Base-by-base conservation (phyloP, 805 yeast genomes). In the Saturnispora dispora region DNA sequence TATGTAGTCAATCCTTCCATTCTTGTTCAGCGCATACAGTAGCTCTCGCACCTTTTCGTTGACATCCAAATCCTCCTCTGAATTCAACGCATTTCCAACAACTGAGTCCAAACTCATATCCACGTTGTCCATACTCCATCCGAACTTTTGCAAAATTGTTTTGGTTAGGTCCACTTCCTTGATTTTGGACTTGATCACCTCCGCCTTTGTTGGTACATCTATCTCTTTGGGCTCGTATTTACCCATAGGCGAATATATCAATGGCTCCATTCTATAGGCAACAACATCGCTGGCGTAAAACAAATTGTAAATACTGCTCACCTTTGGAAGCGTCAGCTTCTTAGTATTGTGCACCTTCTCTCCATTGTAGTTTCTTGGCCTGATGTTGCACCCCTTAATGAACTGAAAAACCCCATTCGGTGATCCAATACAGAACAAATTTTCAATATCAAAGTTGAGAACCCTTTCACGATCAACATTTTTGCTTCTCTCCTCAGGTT, bases 211-310 rank as follows among this genome's bases (percentile, higher is more conserved):
- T 0, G 79, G 78, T 57, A 76, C 80, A 1, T 87, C 84, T 15
- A 85, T 73, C 17, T 69, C 67, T 50, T 72, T 79, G 0, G 91
- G 86, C 55, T 74, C 72, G 51, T 74, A 66, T 8, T 70, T 63
- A 0, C 80, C 69, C 56, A 82, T 72, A 53, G 62, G 66, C 20
- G 74, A 71, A 53, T 71, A 67, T 5, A 90, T 75, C 52, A 91
- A 68, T 1, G 99, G 99, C 65, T 91, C 99, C 52, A 90, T 68
- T 51, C 98, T 72, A 60, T 90, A 88, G 0, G 91, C 90, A 40
- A 93, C 83, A 0, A 97, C 96, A 62, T 91, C 99, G 57, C 95
- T 83, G 0, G 91, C 87, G 58, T 91, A 95, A 69, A 85, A 88
- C 5, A 93, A 68, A 62, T 91, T 91, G 69, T 85, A 93, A 42